Base-by-base conservation (phyloP, 2,329 filamentous ascomycete genomes). In the Hypoxylon sp. region DNA sequence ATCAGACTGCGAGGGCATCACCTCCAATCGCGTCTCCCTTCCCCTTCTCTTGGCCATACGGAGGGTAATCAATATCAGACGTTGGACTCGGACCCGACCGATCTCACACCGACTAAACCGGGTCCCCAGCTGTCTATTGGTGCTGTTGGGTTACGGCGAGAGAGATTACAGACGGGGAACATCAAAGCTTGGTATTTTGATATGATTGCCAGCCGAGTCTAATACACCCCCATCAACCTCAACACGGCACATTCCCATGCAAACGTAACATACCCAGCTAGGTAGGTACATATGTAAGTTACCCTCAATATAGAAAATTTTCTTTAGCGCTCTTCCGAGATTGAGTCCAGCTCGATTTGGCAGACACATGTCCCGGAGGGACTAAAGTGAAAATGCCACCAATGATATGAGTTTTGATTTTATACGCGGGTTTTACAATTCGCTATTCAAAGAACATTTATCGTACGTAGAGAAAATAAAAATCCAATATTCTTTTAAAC, bases 21-120 rank as follows among this genome's bases (percentile, higher is more conserved):
- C 43, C 21, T 35, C 52, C 48, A 56, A 56, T 59, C 18, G 47
- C 37, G 15, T 41, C 29, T 37, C 33, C 43, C 27, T 41, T 49
- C 23, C 41, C 24, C 10, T 31, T 33, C 17, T 43, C 26, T 18
- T 20, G 38, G n/a, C 15, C 20, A 40, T 15, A 53, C 17, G 41
- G 37, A 43, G 18, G 45, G 26, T 21, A 54, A 52, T 57, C 38
- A 47, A 53, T 52, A 40, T 48, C 49, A 55, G 26, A 43, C 53
- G 35, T 26, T 47, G 55, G 50, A 21, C 45, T 56, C 58, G 51
- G 55, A 42, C 45, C 54, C 48, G 48, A 53, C 48, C 47, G 42
- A 49, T 49, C 40, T 43, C 15, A 27, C 35, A 26, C 33, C 40
- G 29, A 24, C 17, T 29, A 27, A 17, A 48, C 20, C 42, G 40